Base-by-base conservation (phyloP, 331 rosid species). In the Cydonia oblonga region DNA sequence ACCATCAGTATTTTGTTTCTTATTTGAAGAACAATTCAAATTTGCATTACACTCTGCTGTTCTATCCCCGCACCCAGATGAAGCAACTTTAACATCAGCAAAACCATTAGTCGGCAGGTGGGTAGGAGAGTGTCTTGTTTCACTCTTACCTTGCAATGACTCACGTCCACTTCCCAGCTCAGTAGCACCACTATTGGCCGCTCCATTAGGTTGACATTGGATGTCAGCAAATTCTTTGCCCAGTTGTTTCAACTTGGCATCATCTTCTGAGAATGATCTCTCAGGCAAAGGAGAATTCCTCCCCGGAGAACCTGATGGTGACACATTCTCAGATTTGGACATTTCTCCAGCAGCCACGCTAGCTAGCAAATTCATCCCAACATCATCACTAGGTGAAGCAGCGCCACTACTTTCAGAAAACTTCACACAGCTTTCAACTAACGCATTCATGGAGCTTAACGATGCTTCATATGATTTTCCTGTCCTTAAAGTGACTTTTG, bases 361-460 rank as follows among this genome's bases (percentile, higher is more conserved):
- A 49, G 98, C 98, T 75, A 90, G 92, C 64, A 92, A 84, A 78
- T 92, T 90, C 92, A 92, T 92, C 52, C 98, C 98, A 51, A 76
- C 84, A 78, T 85, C 95, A 81, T 88, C 98, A 46, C 76, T 83
- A 15, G 82, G 81, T 18, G 85, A 77, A 44, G 82, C 75, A 42
- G 83, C 61, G 13, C 76, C 68, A 67, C 64, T 81, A 51, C 88
- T 80, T 80, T 88, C 95, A 65, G 97, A 86, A 78, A 81, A 84
- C 72, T 88, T 86, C 6, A 80, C 96, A 84, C 93, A 88, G 60
- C 97, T 86, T 59, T 89, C 97, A 78, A 92, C 73, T 78, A 92
- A 80, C 46, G 92, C 96, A 81, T 87, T 79, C 30, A 92, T 89
- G 68, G 92, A 81, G 84, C 88, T 85, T 59, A 86, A 82, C 44